phyloP scores from a whole-genome alignment of 345 rosid genomes.

The Citrus maxima region DNA sequence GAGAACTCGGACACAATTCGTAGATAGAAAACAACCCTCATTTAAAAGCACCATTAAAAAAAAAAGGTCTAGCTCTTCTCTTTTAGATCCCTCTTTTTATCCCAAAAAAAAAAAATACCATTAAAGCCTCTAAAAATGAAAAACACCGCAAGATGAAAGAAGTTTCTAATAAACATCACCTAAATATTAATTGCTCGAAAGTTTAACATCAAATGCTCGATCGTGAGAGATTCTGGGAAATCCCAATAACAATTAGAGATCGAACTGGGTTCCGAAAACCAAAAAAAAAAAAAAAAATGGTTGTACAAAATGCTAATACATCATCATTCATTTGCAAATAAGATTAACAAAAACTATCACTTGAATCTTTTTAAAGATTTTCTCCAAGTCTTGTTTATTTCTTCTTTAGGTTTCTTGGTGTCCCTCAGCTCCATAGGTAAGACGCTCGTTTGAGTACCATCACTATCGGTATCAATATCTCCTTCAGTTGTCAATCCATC shows the following conservation, averaged over 20 bases:
- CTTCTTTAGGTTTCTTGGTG: constrained; percentile 10
- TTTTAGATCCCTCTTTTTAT: too few relatives aligned
- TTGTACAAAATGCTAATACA: neutral
- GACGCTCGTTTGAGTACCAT: constrained; percentile 73
- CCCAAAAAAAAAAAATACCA: too few relatives aligned
- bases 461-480: constrained; percentile 61
- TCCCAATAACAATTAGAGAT: neutral
- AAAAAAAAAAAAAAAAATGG: too few relatives aligned
- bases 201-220: too few relatives aligned
- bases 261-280: neutral
- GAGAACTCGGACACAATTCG: too few relatives aligned
- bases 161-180: too few relatives aligned
- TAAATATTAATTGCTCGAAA: too few relatives aligned
- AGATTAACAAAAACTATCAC: neutral
- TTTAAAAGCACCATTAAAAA: too few relatives aligned
- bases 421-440: constrained; percentile 40
- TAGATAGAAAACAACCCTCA: too few relatives aligned
- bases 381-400: constrained; percentile 23
- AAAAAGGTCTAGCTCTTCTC: too few relatives aligned
- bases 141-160: too few relatives aligned
- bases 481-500: constrained; percentile 77
- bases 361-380: constrained; percentile 15
- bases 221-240: neutral
- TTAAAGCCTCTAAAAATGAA: too few relatives aligned
- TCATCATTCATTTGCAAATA: neutral